Base-by-base conservation (phyloP, 31 red algal species). In the Odonthalia washingtoniensis region DNA sequence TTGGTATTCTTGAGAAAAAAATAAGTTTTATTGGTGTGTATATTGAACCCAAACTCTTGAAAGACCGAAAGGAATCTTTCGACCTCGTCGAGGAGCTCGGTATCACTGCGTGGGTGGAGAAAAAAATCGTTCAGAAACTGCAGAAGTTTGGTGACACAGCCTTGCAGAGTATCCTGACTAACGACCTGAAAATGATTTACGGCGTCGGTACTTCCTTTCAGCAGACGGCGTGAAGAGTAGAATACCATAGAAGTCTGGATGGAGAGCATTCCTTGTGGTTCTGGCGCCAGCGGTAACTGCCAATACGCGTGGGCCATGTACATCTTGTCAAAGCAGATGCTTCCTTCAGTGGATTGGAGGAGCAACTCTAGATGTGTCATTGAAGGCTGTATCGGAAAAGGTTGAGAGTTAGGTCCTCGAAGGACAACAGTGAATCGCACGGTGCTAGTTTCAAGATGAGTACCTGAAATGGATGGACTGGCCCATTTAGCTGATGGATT, bases 41-140 rank as follows among this genome's bases (percentile, higher is more conserved):
- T 9, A 44, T 83, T 73, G 21, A 83, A 70, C 16, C 44, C 61
- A 33, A 28, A 28, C 21, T 90, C 69, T 6, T 28, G 3, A 30
- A 77, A 83, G 2, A 75, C 4, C 16, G 62, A 5, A 33, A 90
- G 64, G 74, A 83, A 90, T 18, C 40, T 21, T 1, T 46, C 4
- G 1, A 90, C 2, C 1, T 3, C 30, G 4, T 52, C 26, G 2
- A 90, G 70, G 3, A 90, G 88, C 34, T 89, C 69, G 2, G 2
- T 18, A 64, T 75, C 88, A 2, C 28, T 28, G 17, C 2, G 3
- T 16, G 46, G 78, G 79, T 90, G 68, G 21, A 90, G 31, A 38
- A 76, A 66, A 36, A 83, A 90, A 65, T 90, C 88, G 40, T 90
- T 9, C 2, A 83, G 40, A 77, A 65, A 90, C 52, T 76, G 79